Evolutionary conservation across 345 rosid species (phyloP), one percentile per base, ranked within the genome.

Genomic region (Geranium brycei): DNA sequence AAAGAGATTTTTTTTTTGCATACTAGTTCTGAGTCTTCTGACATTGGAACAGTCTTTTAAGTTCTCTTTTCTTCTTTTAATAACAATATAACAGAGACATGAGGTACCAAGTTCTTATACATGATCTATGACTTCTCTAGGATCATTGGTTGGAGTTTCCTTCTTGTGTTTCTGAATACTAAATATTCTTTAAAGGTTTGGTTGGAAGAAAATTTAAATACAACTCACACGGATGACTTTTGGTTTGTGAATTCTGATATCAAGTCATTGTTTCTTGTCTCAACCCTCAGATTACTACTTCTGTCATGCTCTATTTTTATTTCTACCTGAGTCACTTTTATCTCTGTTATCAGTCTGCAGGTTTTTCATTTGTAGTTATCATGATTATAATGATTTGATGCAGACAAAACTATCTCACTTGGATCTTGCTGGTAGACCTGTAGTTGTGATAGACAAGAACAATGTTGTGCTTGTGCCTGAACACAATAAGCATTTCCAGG

Each of bases 401-500:
- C 83, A 88, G 96, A 78, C 76, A 68, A 95, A 91, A 69, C 60
- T 84, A 38, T 95, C 95, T n/a, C 96, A 88, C 77, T 83, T 91
- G 77, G 99, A 95, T 72, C 71, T 88, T 65, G 83, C 71, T 67
- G 97, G 99, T 64, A 84, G 97, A 75, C 96, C 95, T 51, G 97
- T 91, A 67, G 70, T 73, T 73, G 88, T 82, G 66, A 82, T 91
- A 23, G 83, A 88, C 74, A 95, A 88, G 81, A 65, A 66, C 64
- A 88, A 88, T 57, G 89, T 78, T 66, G 95, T 88, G 66, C 91
- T 78, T 66, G 95, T 88, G 66, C 91, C 96, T 13, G 95, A 95
- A 86, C 97, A 85, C 74, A 87, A 88, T 78, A 92, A 85, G 69
- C 53, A 85, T 71, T 83, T 95, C 73, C 97, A 91, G 97, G 99